Base-by-base conservation (phyloP, 768 basidiomycete species). In the Tricholoma matsutake region DNA sequence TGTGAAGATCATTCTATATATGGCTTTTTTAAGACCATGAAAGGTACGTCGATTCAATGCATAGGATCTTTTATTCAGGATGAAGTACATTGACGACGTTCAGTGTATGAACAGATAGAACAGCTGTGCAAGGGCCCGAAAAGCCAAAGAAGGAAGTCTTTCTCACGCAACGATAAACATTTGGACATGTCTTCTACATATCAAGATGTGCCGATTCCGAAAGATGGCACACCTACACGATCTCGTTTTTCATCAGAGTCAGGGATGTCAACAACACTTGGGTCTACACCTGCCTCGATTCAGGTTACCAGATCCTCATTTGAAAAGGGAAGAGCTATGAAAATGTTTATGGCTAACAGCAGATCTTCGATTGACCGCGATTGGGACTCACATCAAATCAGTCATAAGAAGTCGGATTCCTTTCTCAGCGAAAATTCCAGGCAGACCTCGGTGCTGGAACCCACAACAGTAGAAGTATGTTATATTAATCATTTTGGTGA, bases 1-100 rank as follows among this genome's bases (percentile, higher is more conserved):
- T 94, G 92, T 63, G 96, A 97, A 75, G 96, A 97, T 73, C 88
- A 92, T 65, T 80, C 86, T 53, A 84, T 96, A 53, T 97, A 94
- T 76, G 84, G 83, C 28, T 81, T 91, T 61, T 95, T 96, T 76
- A 92, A 86, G 74, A 80, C 83, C 22, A 91, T 96, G 91, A 85
- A 90, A 78, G 90, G 95, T 92, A 64, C 64, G 81, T 73, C 58
- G 52, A 53, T 66, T 62, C 60, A 41, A 43, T 25, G 22, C 22
- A 25, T 25, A 25, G 22, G 22, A 25, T 25, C 39, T 39, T 31
- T 59, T 28, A 43, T 20, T 32, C 4, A 31, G 34, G 41, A 51
- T 62, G 56, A 52, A 16, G 6, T 39, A 52, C 13, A 22, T 32
- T 54, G 52, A 35, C n/a, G 47, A 45, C 63, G 20, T 31, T 49